phyloP scores from a whole-genome alignment of 345 rosid genomes.

The Limnanthes douglasii region DNA sequence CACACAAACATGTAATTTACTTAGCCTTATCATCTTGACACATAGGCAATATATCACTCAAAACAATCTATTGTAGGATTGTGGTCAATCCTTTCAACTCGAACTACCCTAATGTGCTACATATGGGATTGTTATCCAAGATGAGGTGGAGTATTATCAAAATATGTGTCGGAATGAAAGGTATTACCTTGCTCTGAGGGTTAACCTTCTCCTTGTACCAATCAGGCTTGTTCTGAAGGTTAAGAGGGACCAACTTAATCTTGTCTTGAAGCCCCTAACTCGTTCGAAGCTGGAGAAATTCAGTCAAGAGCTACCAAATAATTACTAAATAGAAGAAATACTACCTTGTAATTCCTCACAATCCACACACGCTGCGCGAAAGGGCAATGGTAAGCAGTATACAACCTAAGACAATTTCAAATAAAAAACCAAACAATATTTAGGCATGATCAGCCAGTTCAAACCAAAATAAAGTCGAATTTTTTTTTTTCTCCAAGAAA shows the following conservation, averaged over 20 bases:
- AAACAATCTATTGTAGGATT: too few species aligned
- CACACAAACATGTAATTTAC: too few species aligned
- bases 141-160: too few species aligned
- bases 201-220: slow-evolving; percentile 89
- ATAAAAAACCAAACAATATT: not conserved
- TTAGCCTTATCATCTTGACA: too few species aligned
- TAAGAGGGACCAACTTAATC: slow-evolving; percentile 65
- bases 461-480: too few species aligned
- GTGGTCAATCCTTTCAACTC: too few species aligned
- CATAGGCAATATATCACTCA: too few species aligned
- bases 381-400: slow-evolving; percentile 48
- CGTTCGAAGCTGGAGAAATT: not conserved
- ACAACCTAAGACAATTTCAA: slow-evolving; percentile 31
- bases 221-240: slow-evolving; percentile 62
- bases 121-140: too few species aligned
- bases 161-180: not conserved
- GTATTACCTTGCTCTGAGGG: slow-evolving; percentile 57
- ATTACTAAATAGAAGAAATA: not conserved
- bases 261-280: slow-evolving; percentile 77
- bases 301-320: not conserved
- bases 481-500: too few species aligned
- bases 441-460: not conserved
- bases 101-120: too few species aligned
- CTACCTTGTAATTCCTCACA: slow-evolving; percentile 80
- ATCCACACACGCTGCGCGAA: slow-evolving; percentile 91